Evolutionary conservation across 345 rosid genomes (phyloP), one percentile per base, ranked within the genome.

Genomic region (Erodium maritimum): DNA sequence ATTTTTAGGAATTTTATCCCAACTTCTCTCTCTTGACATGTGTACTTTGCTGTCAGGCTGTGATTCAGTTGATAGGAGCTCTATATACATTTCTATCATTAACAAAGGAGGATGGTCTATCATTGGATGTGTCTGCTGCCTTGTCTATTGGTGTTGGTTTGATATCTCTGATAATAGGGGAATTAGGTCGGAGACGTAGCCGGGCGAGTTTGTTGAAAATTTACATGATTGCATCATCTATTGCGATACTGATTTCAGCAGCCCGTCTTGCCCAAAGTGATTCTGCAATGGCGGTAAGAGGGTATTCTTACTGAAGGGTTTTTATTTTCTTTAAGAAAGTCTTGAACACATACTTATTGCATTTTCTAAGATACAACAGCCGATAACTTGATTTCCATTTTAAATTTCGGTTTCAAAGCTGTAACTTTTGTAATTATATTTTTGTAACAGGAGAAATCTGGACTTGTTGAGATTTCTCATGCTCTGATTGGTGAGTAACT

Each of bases 161-260:
- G 4, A 18, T 78, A 23, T 76, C 78, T 60, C 66, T 87, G 55
- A 48, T 83, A 5, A 54, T 77, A 21, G 96, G 85, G 69, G 89
- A 83, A 57, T 64, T 83, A 34, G 93, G 96, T 88, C 25, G 51
- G 12, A 84, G 68, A 52, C 72, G 80, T 25, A 87, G 85, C 71
- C 66, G 71, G 65, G 70, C 55, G 14, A 70, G 75, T 59, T 64
- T 79, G 21, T 76, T 87, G 75, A 80, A 71, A 58, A 55, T 79
- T 54, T 84, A 69, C 55, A 56, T 79, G 23, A 64, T 68, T 54
- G 66, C 63, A 16, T 80, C 85, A 16, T 70, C 83, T 23, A 6
- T 73, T 12, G 75, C 67, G 9, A 17, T 64, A 53, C 62, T 82
- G 33, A 29, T 75, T 23, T 77, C 80, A 0, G 42, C 79, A 19